Evolutionary conservation across 2,329 filamentous ascomycete species (phyloP).

Genomic region (Stylonectria norvegica): DNA sequence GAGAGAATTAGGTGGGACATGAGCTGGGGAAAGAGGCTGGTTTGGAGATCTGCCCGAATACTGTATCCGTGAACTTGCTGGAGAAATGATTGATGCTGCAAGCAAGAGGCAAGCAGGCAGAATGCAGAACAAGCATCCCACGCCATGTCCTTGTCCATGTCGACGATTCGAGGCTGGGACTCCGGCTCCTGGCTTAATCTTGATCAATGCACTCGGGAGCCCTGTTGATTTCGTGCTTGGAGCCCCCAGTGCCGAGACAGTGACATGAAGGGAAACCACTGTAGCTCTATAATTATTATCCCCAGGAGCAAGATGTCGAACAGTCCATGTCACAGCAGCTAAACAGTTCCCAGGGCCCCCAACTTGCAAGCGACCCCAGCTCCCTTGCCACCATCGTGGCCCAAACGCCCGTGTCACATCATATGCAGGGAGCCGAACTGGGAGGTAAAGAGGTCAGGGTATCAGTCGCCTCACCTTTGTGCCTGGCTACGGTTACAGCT

Average conservation of each 20-base stretch:
- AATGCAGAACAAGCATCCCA: too few relatives aligned
- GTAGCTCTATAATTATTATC: too few relatives aligned
- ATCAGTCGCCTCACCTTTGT: constrained; percentile 5
- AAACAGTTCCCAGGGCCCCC: neutral
- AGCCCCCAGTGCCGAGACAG: constrained; percentile 13
- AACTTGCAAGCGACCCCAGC: constrained; percentile 4
- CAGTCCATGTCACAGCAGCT: constrained; percentile 9
- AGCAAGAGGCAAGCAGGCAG: too few relatives aligned
- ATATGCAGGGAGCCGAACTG: constrained; percentile 14
- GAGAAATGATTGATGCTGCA: too few relatives aligned
- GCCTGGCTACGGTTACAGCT: constrained; percentile 13
- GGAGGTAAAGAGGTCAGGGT: constrained; percentile 15
- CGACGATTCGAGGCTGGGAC: constrained; percentile 9
- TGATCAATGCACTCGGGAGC: constrained; percentile 3
- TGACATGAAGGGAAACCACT: too few relatives aligned
- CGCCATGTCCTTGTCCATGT: too few relatives aligned
- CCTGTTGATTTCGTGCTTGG: constrained; percentile 6
- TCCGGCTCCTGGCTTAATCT: constrained; percentile 5
- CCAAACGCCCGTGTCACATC: constrained; percentile 2
- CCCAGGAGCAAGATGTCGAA: too few relatives aligned
- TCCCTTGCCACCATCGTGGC: too few relatives aligned
- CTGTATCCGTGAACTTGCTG: constrained; percentile 6
- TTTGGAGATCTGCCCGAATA: constrained; percentile 4
- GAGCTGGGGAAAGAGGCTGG: too few relatives aligned
- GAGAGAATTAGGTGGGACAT: constrained; percentile 5